Percentiles rank a stretch among this genome's conserved stretches.
These are phyloP conservation scores for Epichloe scottii DNA, from an alignment of 2,329 filamentous ascomycete genomes.

Conservation along the genomic window DNA sequence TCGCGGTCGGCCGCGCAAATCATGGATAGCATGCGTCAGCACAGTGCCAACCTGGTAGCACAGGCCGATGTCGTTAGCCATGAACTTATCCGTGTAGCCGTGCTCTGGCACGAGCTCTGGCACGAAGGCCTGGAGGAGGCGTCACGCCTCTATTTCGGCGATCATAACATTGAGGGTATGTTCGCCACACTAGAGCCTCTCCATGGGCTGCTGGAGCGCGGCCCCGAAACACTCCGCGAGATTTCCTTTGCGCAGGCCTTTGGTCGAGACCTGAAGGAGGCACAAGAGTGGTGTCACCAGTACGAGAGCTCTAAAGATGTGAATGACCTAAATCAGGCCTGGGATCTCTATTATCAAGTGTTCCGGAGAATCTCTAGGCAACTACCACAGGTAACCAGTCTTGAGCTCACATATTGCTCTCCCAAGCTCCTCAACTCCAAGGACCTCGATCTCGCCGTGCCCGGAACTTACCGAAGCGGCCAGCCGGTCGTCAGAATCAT, in stretches of 20 bases:
- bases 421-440: constrained; percentile 78
- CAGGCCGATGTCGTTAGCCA: constrained; percentile 93
- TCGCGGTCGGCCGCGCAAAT: constrained; percentile 83
- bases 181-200: constrained; percentile 80
- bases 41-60: constrained; percentile 83
- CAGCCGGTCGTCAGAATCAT: constrained; percentile 70
- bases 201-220: constrained; percentile 80
- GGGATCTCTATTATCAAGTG: constrained; percentile 98
- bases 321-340: constrained; percentile 92
- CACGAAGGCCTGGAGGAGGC: constrained; percentile 97
- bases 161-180: constrained; percentile 97
- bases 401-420: constrained; percentile 94
- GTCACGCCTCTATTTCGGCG: constrained; percentile 90
- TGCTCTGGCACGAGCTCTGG: constrained; percentile 98
- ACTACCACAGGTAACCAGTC: constrained; percentile 77
- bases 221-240: constrained; percentile 85
- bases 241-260: constrained; percentile 98
- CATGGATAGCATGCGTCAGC: constrained; percentile 96
- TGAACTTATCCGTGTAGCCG: constrained; percentile 91
- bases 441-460: constrained; percentile 86
- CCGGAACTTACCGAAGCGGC: constrained; percentile 78
- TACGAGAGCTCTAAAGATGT: constrained; percentile 83
- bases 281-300: constrained; percentile 88
- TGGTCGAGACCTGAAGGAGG: constrained; percentile 86
- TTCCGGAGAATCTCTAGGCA: constrained; percentile 93